These are phyloP conservation scores for Candida incommunis DNA, from an alignment of 805 yeast genomes.

Conservation along the genomic window DNA sequence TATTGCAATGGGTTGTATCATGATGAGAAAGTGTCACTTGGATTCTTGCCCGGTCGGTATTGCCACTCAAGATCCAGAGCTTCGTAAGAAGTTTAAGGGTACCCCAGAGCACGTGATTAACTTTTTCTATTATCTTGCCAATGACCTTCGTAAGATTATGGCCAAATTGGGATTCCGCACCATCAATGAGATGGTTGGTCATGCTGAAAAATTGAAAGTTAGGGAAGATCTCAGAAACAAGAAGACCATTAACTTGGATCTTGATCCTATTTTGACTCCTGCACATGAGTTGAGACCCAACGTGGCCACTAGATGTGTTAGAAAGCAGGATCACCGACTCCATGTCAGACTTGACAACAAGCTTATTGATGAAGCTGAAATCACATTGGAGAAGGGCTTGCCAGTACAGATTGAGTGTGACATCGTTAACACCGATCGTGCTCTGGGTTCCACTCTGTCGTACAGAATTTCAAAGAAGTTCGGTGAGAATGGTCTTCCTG, in stretches of 20 bases:
- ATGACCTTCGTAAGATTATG: slow-evolving; percentile 86
- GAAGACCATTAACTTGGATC: slow-evolving; percentile 81
- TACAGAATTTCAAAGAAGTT: slow-evolving; percentile 86
- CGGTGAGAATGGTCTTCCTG: slow-evolving; percentile 89
- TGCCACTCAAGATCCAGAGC: slow-evolving; percentile 94
- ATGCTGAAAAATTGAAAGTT: slow-evolving; percentile 77
- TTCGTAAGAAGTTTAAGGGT: slow-evolving; percentile 84
- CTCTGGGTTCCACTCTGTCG: slow-evolving; percentile 88
- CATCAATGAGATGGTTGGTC: slow-evolving; percentile 96
- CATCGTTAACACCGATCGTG: slow-evolving; percentile 91
- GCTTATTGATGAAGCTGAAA: slow-evolving; percentile 88
- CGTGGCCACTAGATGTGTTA: slow-evolving; percentile 81
- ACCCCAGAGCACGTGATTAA: slow-evolving; percentile 98
- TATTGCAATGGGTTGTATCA: slow-evolving; percentile 94
- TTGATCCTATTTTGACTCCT: slow-evolving; percentile 89
- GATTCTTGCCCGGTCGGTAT: slow-evolving; percentile 97
- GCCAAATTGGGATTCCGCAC: slow-evolving; percentile 92
- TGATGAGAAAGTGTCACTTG: slow-evolving; percentile 89
- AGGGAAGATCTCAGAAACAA: slow-evolving; percentile 76
- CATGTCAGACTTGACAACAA: slow-evolving; percentile 92
- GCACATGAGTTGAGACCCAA: slow-evolving; percentile 95
- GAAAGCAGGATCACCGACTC: slow-evolving; percentile 87
- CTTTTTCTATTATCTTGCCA: slow-evolving; percentile 89
- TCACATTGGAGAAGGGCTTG: slow-evolving; percentile 89
- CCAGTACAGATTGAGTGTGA: slow-evolving; percentile 91